Evolutionary conservation across 345 rosid species (phyloP).

Genomic region (Angophora floribunda): DNA sequence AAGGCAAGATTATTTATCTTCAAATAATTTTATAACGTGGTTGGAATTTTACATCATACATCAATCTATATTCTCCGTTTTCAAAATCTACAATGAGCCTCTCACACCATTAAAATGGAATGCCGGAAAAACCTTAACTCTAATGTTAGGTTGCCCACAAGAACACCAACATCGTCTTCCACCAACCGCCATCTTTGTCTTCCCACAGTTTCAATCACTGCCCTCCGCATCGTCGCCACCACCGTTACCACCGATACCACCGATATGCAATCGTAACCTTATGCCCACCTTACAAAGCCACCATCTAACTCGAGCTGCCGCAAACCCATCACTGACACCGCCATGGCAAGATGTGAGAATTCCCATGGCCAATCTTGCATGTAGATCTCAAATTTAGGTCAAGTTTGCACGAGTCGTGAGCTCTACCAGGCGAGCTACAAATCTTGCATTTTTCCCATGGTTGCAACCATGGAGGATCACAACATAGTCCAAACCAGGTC

Average conservation of each 20-base stretch:
- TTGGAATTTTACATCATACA: not conserved
- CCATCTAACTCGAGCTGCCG: not conserved
- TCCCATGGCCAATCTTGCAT: not conserved
- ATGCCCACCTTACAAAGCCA: not conserved
- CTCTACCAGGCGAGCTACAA: not conserved
- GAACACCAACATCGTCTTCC: not conserved
- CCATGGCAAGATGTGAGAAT: not conserved
- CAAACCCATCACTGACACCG: not conserved
- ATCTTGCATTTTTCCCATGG: not conserved
- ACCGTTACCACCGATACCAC: accelerated
- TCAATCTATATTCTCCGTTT: not conserved
- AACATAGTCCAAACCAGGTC: not conserved
- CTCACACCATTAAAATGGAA: not conserved
- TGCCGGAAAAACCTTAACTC: not conserved
- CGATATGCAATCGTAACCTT: not conserved
- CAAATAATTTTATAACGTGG: not conserved
- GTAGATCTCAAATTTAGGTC: not conserved
- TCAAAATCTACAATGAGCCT: not conserved
- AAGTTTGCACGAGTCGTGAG: not conserved
- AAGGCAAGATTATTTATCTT: not conserved
- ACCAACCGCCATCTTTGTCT: not conserved
- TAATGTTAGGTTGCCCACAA: not conserved
- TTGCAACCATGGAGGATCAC: not conserved
- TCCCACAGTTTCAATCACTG: not conserved
- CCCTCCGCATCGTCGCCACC: not conserved